Conservation (phyloP, 2,329 filamentous ascomycete species). For the Aspergillus piperis region DNA sequence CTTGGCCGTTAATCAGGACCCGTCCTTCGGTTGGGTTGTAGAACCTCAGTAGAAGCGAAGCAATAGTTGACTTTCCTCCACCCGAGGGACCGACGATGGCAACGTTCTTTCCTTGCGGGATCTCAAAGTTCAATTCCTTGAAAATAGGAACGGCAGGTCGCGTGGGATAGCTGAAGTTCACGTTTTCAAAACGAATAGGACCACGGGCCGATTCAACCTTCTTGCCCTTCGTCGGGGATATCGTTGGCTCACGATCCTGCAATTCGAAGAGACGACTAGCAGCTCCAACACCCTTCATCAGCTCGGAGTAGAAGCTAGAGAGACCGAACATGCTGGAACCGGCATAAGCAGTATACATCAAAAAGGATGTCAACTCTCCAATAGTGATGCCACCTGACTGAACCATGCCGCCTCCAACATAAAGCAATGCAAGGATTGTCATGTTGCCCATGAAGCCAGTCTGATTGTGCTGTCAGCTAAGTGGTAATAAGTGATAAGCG, state of each 20-base stretch:
- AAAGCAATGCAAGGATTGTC: conserved; percentile 87
- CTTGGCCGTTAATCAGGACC: conserved; percentile 80
- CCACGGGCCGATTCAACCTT: conserved; percentile 83
- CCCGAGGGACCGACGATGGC: conserved; percentile 96
- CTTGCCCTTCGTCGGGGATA: conserved; percentile 79
- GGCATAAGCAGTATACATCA: conserved; percentile 95
- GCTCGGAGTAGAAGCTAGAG: conserved; percentile 93
- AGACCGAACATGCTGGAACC: conserved; percentile 88
- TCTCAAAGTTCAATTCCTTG: conserved; percentile 82
- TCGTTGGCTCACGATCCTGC: conserved; percentile 83
- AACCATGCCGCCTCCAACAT: conserved; percentile 88
- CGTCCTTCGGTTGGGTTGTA: conserved; percentile 77
- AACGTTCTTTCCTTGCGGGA: conserved; percentile 89
- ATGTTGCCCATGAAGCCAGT: conserved; percentile 95
- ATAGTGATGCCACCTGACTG: conserved; percentile 82
- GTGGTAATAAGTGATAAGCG: neutral
- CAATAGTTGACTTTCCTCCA: conserved; percentile 94
- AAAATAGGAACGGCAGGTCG: conserved; percentile 91
- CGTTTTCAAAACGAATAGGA: conserved; percentile 81
- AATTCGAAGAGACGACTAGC: conserved; percentile 95
- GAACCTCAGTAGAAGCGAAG: conserved; percentile 85
- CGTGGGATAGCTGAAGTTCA: conserved; percentile 90
- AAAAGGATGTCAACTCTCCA: conserved; percentile 90
- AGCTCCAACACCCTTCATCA: conserved; percentile 98
- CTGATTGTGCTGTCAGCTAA: conserved; percentile 45